Conservation (phyloP, 148 eudicot genomes). For the Chenopodium quinoa region DNA sequence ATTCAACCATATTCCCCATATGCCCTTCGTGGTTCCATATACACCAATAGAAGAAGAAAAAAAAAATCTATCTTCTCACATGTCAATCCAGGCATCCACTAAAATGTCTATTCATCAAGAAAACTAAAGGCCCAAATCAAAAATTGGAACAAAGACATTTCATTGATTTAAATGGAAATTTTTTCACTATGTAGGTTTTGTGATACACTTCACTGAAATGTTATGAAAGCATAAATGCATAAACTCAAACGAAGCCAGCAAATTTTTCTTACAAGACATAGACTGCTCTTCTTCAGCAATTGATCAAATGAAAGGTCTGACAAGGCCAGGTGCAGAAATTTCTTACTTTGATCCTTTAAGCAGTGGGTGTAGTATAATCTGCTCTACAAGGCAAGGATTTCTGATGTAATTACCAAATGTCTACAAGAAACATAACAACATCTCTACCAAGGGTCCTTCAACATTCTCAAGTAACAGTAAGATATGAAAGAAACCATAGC, state of each 20-base stretch:
- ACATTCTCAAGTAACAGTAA: neutral
- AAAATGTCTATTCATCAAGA: neutral
- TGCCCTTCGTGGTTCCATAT: too few species aligned
- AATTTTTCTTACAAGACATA: neutral
- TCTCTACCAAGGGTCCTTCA: neutral
- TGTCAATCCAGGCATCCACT: neutral
- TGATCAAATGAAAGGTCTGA: neutral
- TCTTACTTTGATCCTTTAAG: neutral
- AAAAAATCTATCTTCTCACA: neutral
- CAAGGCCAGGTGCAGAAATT: neutral
- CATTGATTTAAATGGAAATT: neutral
- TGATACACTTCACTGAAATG: neutral
- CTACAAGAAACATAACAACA: neutral
- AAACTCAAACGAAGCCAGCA: neutral
- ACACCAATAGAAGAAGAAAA: too few species aligned
- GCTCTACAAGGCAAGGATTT: neutral
- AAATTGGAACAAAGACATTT: neutral
- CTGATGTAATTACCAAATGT: neutral
- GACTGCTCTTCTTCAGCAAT: neutral
- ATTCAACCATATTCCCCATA: neutral
- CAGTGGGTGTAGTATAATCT: neutral
- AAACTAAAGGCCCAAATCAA: neutral
- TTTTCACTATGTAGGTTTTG: neutral
- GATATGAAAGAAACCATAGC: neutral
- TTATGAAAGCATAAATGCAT: neutral